These are phyloP conservation scores for Senna siamea DNA, from an alignment of 306 rosid genomes.

Conservation along the genomic window DNA sequence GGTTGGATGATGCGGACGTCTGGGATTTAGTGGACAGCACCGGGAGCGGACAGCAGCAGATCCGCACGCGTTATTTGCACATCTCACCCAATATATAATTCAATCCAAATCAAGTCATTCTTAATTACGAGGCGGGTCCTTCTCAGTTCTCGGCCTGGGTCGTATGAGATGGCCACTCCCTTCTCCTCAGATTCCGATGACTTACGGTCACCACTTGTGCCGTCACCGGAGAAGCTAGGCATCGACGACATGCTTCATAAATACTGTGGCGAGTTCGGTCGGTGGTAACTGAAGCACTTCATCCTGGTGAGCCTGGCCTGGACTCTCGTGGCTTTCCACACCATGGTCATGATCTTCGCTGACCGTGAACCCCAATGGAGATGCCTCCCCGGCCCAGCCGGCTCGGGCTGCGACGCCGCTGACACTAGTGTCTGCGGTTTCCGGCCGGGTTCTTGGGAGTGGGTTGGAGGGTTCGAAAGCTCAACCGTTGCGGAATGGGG, in stretches of 20 bases:
- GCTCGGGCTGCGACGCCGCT: constrained; percentile 35
- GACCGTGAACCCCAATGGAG: constrained; percentile 60
- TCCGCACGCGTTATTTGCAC: too few species aligned
- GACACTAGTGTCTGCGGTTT: constrained; percentile 46
- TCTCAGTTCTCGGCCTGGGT: too few species aligned
- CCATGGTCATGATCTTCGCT: constrained; percentile 79
- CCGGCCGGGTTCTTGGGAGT: constrained; percentile 61
- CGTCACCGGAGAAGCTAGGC: constrained; percentile 40
- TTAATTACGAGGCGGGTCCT: too few species aligned
- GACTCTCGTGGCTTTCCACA: constrained; percentile 75
- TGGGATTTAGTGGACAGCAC: too few species aligned
- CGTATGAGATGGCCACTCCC: neutral
- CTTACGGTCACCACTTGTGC: constrained; percentile 44
- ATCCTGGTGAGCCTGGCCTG: constrained; percentile 68
- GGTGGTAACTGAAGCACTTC: constrained; percentile 66
- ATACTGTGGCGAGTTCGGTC: constrained; percentile 68
- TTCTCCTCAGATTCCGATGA: constrained; percentile 9
- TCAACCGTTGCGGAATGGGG: constrained; percentile 67
- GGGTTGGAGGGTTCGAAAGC: constrained; percentile 47
- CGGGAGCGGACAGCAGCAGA: too few species aligned
- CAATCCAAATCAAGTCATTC: too few species aligned
- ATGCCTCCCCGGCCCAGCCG: constrained; percentile 32
- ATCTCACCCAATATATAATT: too few species aligned
- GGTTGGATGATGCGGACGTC: too few species aligned
- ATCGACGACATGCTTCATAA: constrained; percentile 64